phyloP scores from a whole-genome alignment of 176 grass and related monocot genomes.

The Oryza longistaminata region DNA sequence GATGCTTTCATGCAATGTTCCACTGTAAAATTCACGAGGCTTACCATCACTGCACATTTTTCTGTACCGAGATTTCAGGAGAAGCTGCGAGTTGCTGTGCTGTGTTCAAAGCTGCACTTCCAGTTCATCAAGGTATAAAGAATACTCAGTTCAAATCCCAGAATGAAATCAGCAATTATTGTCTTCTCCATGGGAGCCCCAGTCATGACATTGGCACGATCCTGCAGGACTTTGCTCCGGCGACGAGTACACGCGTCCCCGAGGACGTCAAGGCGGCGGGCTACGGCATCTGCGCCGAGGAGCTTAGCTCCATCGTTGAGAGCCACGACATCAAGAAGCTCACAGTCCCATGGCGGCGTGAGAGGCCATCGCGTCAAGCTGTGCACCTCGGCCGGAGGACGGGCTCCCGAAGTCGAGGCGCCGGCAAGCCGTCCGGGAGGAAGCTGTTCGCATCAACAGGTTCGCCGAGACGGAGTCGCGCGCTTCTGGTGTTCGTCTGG shows the following conservation, averaged over 20 bases:
- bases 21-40: no score
- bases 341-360: conserved; percentile 59
- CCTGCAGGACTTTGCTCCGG: conserved; percentile 61
- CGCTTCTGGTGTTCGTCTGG: conserved; percentile 91
- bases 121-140: conserved; percentile 84
- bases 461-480: conserved; percentile 68
- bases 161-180: not conserved
- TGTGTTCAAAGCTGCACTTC: conserved; percentile 98
- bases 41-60: not conserved
- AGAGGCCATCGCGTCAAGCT: conserved; percentile 62
- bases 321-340: conserved; percentile 87
- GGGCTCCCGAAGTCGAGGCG: conserved; percentile 44
- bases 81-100: conserved; percentile 87
- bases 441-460: conserved; percentile 73
- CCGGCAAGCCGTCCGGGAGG: conserved; percentile 35
- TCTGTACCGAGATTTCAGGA: conserved; percentile 54
- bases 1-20: no score
- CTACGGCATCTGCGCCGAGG: conserved; percentile 78
- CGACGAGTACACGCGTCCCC: conserved; percentile 75
- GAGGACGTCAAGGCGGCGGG: conserved; percentile 62
- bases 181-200: not conserved
- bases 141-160: not conserved
- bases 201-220: conserved; percentile 3
- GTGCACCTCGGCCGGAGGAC: conserved; percentile 60
- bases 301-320: conserved; percentile 79